Evolutionary conservation across 1,284 basidiomycete genomes (phyloP), one percentile per base, ranked within the genome.

Genomic region (Vanrija sp.): DNA sequence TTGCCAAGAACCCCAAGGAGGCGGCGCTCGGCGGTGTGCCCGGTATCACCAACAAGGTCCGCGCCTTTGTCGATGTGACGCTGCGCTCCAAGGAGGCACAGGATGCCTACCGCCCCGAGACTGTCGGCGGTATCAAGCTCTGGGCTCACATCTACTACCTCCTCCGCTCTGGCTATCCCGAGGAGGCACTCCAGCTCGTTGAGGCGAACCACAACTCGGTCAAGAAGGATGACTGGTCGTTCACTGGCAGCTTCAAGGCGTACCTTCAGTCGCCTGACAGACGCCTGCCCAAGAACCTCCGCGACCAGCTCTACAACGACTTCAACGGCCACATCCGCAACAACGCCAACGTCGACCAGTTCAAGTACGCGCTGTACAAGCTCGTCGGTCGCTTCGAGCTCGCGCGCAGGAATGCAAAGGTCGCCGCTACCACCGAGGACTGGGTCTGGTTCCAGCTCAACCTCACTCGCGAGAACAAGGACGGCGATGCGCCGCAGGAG

Each of bases 371-470:
- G 0, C 76, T 98, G 31, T 98, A 96, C 81, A 96, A 97, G 71
- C 79, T 98, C 27, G 87, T 98, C 79, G 95, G 94, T 39, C 86
- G 89, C 61, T 84, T 97, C 51, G 95, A 99, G 65, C 84, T 92
- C 2, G 77, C 83, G 6, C 82, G 90, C 51, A 83, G 91, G 56
- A 88, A 85, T 63, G 86, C 94, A 1, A 83, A 87, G 45, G 89
- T 98, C 6, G 96, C 92, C 1, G 82, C 84, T 16, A 95, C 90
- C 7, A 95, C 91, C 4, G 95, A 98, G 71, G 95, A 98, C 75
- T 99, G 96, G 95, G 80, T 98, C 36, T 99, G 95, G 95, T 85
- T 96, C 78, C 95, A 99, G 78, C 82, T 98, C 18, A 82, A 85
- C 16, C 87, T 98, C 27, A 76, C 80, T 14, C 67, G 78, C 42